Conservation (phyloP, 2,329 filamentous ascomycete species). For the Fusarium nurragi region DNA sequence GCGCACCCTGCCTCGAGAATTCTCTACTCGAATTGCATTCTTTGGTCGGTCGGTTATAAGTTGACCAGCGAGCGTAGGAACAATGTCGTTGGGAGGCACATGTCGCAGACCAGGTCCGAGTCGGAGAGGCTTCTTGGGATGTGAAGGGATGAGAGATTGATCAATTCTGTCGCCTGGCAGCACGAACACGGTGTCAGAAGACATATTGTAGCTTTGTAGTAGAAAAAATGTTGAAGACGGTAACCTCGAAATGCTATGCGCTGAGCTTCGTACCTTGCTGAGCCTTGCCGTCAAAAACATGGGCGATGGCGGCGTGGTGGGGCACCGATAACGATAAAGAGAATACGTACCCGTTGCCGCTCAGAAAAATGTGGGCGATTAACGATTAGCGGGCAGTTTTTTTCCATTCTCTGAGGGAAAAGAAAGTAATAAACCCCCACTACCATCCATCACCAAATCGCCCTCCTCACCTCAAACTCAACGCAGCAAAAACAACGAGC, state of each 20-base stretch:
- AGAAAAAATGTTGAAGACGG: neutral
- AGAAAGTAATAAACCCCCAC: constrained; percentile 41
- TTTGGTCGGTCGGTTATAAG: constrained; percentile 75
- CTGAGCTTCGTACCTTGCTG: constrained; percentile 7
- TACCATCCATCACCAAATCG: constrained; percentile 31
- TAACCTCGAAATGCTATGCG: constrained; percentile 24
- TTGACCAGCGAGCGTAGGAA: constrained; percentile 73
- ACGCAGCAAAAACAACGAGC: constrained; percentile 19
- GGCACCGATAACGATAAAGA: constrained; percentile 31
- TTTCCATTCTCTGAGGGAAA: constrained; percentile 40
- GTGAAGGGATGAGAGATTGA: constrained; percentile 70
- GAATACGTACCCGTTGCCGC: constrained; percentile 30
- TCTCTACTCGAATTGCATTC: constrained; percentile 82
- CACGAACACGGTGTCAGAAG: constrained; percentile 69
- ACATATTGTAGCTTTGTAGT: constrained; percentile 57
- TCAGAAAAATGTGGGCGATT: constrained; percentile 38
- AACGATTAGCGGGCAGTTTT: constrained; percentile 43
- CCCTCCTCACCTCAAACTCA: constrained; percentile 16
- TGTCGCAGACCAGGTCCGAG: constrained; percentile 86
- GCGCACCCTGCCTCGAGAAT: constrained; percentile 72
- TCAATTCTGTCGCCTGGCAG: constrained; percentile 85
- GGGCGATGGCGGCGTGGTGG: constrained; percentile 17
- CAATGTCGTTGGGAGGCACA: constrained; percentile 78
- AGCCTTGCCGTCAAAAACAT: constrained; percentile 29
- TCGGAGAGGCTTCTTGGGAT: constrained; percentile 75